These are phyloP conservation scores for Trichosporon ovoides DNA, from an alignment of 1,284 basidiomycete species.

Conservation along the genomic window DNA sequence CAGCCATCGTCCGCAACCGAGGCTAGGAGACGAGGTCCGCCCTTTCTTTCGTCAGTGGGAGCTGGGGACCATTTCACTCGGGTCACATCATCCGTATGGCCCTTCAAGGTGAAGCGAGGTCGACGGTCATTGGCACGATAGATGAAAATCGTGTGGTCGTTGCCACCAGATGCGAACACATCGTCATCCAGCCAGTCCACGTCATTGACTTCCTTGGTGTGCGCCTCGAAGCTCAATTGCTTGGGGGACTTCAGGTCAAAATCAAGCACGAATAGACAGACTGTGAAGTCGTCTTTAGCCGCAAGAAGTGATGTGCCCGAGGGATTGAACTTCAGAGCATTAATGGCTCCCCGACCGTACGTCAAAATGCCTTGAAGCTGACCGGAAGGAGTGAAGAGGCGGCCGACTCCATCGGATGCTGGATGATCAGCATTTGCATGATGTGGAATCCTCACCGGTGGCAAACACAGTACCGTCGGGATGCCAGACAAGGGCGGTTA, in stretches of 20 bases:
- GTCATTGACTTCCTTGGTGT: slow-evolving; percentile 45
- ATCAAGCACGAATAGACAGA: slow-evolving; percentile 21
- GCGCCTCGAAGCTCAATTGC: slow-evolving; percentile 29
- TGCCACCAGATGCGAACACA: slow-evolving; percentile 41
- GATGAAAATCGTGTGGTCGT: slow-evolving; percentile 42
- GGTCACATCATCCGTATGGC: slow-evolving; percentile 44
- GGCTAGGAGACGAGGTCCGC: slow-evolving; percentile 28
- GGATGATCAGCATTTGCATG: not conserved
- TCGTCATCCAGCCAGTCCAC: slow-evolving; percentile 47
- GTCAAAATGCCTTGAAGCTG: slow-evolving; percentile 41
- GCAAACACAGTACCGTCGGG: slow-evolving; percentile 43
- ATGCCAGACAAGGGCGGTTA: slow-evolving; percentile 39
- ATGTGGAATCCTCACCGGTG: slow-evolving; percentile 21
- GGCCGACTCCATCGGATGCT: slow-evolving; percentile 36
- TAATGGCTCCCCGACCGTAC: slow-evolving; percentile 38
- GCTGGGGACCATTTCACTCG: slow-evolving; percentile 37
- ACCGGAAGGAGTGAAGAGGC: slow-evolving; percentile 42
- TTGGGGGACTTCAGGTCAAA: slow-evolving; percentile 22
- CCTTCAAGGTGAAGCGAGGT: slow-evolving; percentile 38
- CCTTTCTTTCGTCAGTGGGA: not conserved
- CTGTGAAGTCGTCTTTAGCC: slow-evolving; percentile 35
- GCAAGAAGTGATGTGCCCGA: slow-evolving; percentile 35
- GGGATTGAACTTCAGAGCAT: slow-evolving; percentile 41
- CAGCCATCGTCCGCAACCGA: slow-evolving; percentile 41
- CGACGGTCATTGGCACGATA: slow-evolving; percentile 34